Percentiles rank a stretch among this genome's conserved stretches.
phyloP scores from a whole-genome alignment of 495 filamentous ascomycete species.

The Glonium stellatum region DNA sequence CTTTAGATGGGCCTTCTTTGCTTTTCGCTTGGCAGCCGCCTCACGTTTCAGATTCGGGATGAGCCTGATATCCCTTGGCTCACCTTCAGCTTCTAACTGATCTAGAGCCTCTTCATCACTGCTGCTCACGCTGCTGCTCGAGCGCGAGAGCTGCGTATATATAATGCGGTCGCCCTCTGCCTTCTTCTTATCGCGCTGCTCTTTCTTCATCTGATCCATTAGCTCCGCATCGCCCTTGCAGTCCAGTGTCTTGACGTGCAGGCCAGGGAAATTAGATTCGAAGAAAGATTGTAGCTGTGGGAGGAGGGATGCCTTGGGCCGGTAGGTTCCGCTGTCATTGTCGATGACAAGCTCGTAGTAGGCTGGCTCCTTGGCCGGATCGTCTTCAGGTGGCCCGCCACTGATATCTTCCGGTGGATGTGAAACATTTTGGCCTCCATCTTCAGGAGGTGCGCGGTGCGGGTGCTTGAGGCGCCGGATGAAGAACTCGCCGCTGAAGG shows the following conservation, averaged over 20 bases:
- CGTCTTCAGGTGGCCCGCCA: constrained; percentile 34
- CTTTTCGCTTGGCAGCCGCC: constrained; percentile 12
- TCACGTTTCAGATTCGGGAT: constrained; percentile 17
- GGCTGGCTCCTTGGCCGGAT: constrained; percentile 48
- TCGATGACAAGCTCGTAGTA: constrained; percentile 88
- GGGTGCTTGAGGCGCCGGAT: constrained; percentile 56
- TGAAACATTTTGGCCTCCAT: constrained; percentile 12
- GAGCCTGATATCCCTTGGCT: constrained; percentile 12
- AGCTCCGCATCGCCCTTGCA: constrained; percentile 58
- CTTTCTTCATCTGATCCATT: constrained; percentile 54
- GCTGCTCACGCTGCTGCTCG: constrained; percentile 54
- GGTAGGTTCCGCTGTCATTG: constrained; percentile 90
- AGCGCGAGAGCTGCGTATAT: constrained; percentile 58
- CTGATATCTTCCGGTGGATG: constrained; percentile 40
- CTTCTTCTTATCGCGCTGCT: constrained; percentile 58
- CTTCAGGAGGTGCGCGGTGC: constrained; percentile 22
- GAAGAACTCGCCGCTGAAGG: constrained; percentile 90
- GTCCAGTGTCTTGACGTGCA: constrained; percentile 62
- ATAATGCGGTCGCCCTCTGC: constrained; percentile 52
- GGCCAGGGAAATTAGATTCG: constrained; percentile 60
- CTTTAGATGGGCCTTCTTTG: constrained; percentile 18
- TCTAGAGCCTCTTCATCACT: constrained; percentile 70
- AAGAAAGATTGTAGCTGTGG: constrained; percentile 64
- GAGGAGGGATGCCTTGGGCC: constrained; percentile 69
- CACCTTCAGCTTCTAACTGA: constrained; percentile 38